phyloP scores from a whole-genome alignment of 805 yeast species.

The Blastobotrys muscicola region DNA sequence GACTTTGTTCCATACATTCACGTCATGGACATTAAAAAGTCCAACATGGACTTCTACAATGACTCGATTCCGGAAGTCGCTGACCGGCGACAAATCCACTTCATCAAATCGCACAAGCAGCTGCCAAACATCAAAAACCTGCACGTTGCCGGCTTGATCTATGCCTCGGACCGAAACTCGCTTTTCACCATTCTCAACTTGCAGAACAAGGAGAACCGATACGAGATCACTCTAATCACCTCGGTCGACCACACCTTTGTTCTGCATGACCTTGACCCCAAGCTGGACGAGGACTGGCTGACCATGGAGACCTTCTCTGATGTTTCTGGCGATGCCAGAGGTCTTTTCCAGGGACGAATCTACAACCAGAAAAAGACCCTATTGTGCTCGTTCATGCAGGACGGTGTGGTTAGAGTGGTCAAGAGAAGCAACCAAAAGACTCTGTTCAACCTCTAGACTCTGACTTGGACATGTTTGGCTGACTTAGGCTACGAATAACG shows the following conservation, averaged over 20 bases:
- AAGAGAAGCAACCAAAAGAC: not conserved
- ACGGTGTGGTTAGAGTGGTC: conserved; percentile 18
- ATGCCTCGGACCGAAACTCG: conserved; percentile 27
- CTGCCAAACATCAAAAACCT: conserved; percentile 17
- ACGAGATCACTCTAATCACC: conserved; percentile 18
- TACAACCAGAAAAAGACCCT: conserved; percentile 15
- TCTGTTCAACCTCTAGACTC: not conserved
- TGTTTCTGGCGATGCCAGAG: conserved; percentile 21
- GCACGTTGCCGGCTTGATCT: conserved; percentile 24
- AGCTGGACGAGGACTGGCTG: conserved; percentile 17
- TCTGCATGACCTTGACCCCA: conserved; percentile 19
- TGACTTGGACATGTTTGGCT: no score
- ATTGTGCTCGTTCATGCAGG: conserved; percentile 24
- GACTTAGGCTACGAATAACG: no score
- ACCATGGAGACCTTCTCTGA: conserved; percentile 26
- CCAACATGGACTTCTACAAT: conserved; percentile 20
- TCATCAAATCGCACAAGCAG: conserved; percentile 15
- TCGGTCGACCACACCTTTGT: conserved; percentile 25
- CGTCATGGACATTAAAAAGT: conserved; percentile 23
- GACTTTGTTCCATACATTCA: conserved; percentile 15
- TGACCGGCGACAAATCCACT: conserved; percentile 22
- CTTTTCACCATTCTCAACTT: conserved; percentile 24
- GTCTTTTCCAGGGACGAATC: conserved; percentile 25
- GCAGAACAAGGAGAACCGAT: conserved; percentile 12
- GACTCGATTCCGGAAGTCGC: conserved; percentile 5